Conservation (phyloP, 495 filamentous ascomycete genomes). For the Hypoxylon cercidicola region DNA sequence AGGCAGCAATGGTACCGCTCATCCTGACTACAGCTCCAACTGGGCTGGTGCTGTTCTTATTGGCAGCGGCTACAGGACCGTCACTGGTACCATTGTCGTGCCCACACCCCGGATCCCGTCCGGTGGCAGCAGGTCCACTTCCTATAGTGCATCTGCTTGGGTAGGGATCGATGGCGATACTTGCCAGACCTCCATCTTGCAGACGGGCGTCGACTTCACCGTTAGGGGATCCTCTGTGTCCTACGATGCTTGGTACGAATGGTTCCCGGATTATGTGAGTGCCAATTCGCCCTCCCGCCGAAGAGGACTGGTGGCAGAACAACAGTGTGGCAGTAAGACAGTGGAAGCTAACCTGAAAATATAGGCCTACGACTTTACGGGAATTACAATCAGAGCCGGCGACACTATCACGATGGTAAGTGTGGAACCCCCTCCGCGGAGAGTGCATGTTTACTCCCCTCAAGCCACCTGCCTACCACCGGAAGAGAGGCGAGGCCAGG, state of each 20-base stretch:
- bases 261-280: constrained; percentile 50
- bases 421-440: background rate
- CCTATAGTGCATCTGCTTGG: constrained; percentile 68
- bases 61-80: constrained; percentile 60
- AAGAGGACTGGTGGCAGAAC: too few relatives aligned
- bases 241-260: constrained; percentile 73
- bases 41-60: constrained; percentile 69
- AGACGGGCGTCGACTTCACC: constrained; percentile 70
- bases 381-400: constrained; percentile 62
- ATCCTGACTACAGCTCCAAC: constrained; percentile 63
- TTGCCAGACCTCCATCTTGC: constrained; percentile 66
- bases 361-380: constrained; percentile 63
- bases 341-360: constrained; percentile 12
- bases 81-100: constrained; percentile 66
- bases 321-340: background rate
- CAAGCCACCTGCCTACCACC: background rate
- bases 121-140: constrained; percentile 50
- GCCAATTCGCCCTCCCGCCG: background rate
- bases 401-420: constrained; percentile 63
- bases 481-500: background rate
- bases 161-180: constrained; percentile 71
- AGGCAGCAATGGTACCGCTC: constrained; percentile 30
- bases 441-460: background rate
- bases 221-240: constrained; percentile 45
- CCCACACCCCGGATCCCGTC: constrained; percentile 60